Conservation (phyloP, 208 protist species). For the Vickermania spadyakhi region DNA sequence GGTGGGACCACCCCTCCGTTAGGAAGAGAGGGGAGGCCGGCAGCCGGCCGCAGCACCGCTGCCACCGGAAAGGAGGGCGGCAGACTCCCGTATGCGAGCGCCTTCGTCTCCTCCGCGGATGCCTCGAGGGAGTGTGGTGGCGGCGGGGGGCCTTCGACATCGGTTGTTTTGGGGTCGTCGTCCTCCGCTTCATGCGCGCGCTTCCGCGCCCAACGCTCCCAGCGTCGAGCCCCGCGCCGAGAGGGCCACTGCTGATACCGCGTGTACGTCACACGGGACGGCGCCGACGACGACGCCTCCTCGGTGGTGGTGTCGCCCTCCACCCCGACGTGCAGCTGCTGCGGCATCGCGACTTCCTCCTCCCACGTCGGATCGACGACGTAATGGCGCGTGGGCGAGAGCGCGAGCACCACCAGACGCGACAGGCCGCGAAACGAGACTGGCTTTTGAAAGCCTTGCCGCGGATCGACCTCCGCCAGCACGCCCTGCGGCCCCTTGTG, state of each 20-base stretch:
- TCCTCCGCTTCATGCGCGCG: background rate
- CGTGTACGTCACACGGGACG: constrained; percentile 43
- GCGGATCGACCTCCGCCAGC: constrained; percentile 66
- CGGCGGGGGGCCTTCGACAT: background rate
- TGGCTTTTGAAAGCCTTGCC: constrained; percentile 27
- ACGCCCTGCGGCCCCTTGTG: constrained; percentile 37
- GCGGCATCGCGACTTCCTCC: constrained; percentile 75
- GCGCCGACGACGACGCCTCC: no score
- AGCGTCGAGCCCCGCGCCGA: constrained; percentile 42
- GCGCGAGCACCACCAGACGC: constrained; percentile 35
- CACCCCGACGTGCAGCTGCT: constrained; percentile 61
- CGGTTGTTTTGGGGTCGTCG: background rate
- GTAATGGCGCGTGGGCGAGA: constrained; percentile 71
- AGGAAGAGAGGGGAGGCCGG: background rate
- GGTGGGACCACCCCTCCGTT: background rate
- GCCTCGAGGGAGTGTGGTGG: background rate
- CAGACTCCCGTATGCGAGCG: no score
- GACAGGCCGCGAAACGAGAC: constrained; percentile 59
- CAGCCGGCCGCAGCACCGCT: background rate
- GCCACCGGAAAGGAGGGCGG: no score
- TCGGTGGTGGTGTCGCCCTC: no score
- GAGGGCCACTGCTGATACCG: constrained; percentile 62
- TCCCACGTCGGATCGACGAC: constrained; percentile 56
- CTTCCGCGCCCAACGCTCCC: constrained; percentile 7
- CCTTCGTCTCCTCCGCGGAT: background rate